Evolutionary conservation across 176 grass and related monocot genomes (phyloP), one percentile per base, ranked within the genome.

Genomic region (Tillandsia fasciculata): DNA sequence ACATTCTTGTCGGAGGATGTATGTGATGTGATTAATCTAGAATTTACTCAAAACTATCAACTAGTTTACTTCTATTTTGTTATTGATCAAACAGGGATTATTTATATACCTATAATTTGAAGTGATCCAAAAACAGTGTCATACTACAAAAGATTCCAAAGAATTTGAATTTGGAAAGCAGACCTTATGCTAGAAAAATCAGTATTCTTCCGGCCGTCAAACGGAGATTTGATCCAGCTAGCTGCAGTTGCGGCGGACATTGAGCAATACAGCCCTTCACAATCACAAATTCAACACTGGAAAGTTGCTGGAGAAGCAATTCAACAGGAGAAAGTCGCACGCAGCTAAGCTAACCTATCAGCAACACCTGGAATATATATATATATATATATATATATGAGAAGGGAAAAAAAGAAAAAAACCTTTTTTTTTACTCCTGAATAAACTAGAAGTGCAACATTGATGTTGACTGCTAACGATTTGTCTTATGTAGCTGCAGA

Each of bases 111-210:
- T 42, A 42, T 42, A 3, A 42, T 42, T n/a, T 66, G 11, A 53
- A 10, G 5, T 52, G 14, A 53, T 29, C 50, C 49, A 77, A 70
- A 77, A 77, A 64, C 20, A 54, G 15, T 70, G 12, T 23, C 49
- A 56, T 56, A 83, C 65, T 26, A 76, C 51, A 28, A 68, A 56
- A 56, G 51, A 54, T 27, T 29, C 70, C 68, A 68, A 15, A 51
- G 26, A 23, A 1, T 2, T 14, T 1, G 48, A 59, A 15, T 26
- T 12, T 11, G 65, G 15, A 33, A 28, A 80, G 15, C 27, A 5
- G 27, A 97, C 89, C 94, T 92, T 71, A 87, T 76, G 70, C 69
- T 87, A 71, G 84, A 88, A 72, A 76, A 67, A 47, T 92, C 86
- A 50, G 78, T 77, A 51, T 67, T 74, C 64, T 72, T 86, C 67